phyloP scores from a whole-genome alignment of 441 rosid species.

The California macrophylla region DNA sequence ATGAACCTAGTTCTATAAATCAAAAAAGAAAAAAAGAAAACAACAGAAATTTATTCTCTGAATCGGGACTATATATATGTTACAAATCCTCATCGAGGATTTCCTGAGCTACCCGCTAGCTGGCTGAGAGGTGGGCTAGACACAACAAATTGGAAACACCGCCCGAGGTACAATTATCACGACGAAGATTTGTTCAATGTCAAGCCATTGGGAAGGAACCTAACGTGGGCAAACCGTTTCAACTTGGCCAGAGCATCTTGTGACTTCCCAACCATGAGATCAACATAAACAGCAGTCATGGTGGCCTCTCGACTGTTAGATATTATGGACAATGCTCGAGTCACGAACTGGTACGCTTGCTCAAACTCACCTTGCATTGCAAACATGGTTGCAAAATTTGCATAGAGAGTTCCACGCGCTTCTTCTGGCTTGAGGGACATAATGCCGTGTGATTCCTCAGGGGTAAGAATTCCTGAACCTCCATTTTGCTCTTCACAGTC shows the following conservation, averaged over 20 bases:
- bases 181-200: constrained; percentile 30
- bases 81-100: constrained; percentile 57
- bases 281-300: constrained; percentile 66
- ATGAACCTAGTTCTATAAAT: constrained; percentile 36
- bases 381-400: constrained; percentile 53
- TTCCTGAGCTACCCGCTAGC: constrained; percentile 48
- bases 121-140: constrained; percentile 22
- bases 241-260: constrained; percentile 68
- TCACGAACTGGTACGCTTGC: constrained; percentile 46
- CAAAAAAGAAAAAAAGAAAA: constrained; percentile 13
- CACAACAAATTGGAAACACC: neutral
- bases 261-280: constrained; percentile 62
- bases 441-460: constrained; percentile 30
- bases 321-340: constrained; percentile 42
- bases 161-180: constrained; percentile 24
- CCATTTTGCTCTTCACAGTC: constrained; percentile 61
- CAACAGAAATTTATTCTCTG: constrained; percentile 30
- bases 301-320: constrained; percentile 59
- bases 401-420: constrained; percentile 69
- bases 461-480: constrained; percentile 24
- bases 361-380: constrained; percentile 73
- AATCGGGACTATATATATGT: constrained; percentile 46
- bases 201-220: constrained; percentile 50
- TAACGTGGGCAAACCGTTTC: constrained; percentile 54
- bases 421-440: constrained; percentile 65